Percentiles rank a stretch among this genome's conserved stretches.
Conservation (phyloP, 2,329 filamentous ascomycete genomes). For the Ceratocystis ficicola region DNA sequence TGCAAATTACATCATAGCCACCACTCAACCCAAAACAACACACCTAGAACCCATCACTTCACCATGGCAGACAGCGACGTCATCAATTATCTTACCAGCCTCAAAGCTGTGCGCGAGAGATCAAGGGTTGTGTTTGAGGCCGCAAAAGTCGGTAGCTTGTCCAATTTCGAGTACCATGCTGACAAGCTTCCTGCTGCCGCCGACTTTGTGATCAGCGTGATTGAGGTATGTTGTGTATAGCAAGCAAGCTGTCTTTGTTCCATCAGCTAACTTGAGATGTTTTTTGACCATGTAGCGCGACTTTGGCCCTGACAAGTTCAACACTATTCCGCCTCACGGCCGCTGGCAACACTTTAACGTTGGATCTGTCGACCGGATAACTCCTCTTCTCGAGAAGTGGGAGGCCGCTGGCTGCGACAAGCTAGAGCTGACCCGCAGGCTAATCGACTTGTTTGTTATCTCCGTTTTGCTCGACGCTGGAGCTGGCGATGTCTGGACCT, state of each 20-base stretch:
- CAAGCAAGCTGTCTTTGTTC: neutral
- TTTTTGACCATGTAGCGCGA: slow-evolving; percentile 33
- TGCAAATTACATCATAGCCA: neutral
- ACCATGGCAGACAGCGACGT: slow-evolving; percentile 16
- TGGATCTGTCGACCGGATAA: slow-evolving; percentile 40
- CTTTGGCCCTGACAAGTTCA: slow-evolving; percentile 37
- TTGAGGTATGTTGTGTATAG: slow-evolving; percentile 29
- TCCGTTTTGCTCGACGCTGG: slow-evolving; percentile 47
- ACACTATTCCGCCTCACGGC: slow-evolving; percentile 41
- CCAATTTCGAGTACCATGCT: slow-evolving; percentile 34
- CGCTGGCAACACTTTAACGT: slow-evolving; percentile 54
- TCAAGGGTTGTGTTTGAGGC: slow-evolving; percentile 29
- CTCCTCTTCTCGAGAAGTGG: slow-evolving; percentile 36
- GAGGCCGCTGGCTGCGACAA: slow-evolving; percentile 32
- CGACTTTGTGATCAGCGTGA: slow-evolving; percentile 34
- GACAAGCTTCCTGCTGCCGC: slow-evolving; percentile 31
- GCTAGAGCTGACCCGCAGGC: slow-evolving; percentile 38
- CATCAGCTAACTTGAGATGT: neutral
- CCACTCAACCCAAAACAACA: neutral
- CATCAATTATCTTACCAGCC: slow-evolving; percentile 30
- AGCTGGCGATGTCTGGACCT: slow-evolving; percentile 40
- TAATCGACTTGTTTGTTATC: slow-evolving; percentile 51
- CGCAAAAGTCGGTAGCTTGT: slow-evolving; percentile 32
- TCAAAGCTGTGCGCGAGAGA: slow-evolving; percentile 31
- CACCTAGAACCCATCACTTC: neutral